Evolutionary conservation across 495 filamentous ascomycete species (phyloP).

Genomic region (Peziza echinospora): DNA sequence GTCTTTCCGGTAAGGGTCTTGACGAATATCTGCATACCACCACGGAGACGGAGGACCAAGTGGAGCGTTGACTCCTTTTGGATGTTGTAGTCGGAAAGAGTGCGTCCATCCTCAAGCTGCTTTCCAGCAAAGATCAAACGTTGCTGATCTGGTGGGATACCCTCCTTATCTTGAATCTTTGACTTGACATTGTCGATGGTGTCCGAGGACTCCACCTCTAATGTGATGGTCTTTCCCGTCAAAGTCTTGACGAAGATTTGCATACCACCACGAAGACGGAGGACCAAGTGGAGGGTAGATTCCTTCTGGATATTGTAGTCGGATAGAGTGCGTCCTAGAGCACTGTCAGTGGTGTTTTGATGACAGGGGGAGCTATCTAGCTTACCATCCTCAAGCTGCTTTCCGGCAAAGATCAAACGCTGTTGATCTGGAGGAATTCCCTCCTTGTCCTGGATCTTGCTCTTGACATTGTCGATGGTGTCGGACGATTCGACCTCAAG

Average conservation of each 20-base stretch:
- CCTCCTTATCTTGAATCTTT: conserved; percentile 63
- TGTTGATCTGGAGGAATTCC: conserved; percentile 96
- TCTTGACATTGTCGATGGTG: conserved; percentile 98
- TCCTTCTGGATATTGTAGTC: conserved; percentile 99
- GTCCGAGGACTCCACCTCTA: conserved; percentile 89
- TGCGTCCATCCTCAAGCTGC: conserved; percentile 73
- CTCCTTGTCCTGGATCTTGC: conserved; percentile 98
- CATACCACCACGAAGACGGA: conserved; percentile 97
- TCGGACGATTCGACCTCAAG: conserved; percentile 96
- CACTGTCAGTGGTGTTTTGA: no score
- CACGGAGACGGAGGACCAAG: conserved; percentile 86
- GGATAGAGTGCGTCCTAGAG: conserved; percentile 73
- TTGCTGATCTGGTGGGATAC: conserved; percentile 59
- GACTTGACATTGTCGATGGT: conserved; percentile 91
- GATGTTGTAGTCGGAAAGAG: conserved; percentile 96
- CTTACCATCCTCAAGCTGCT: conserved; percentile 88
- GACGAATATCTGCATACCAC: conserved; percentile 93
- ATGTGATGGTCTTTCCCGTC: conserved; percentile 94
- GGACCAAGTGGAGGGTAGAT: conserved; percentile 82
- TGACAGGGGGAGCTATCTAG: no score
- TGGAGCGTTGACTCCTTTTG: conserved; percentile 98
- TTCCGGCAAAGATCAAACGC: conserved; percentile 94
- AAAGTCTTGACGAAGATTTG: conserved; percentile 80
- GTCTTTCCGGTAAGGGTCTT: conserved; percentile 89
- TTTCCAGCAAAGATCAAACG: conserved; percentile 93